These are phyloP conservation scores for Rubia tinctorum DNA, from an alignment of 305 asterid species.

Conservation along the genomic window DNA sequence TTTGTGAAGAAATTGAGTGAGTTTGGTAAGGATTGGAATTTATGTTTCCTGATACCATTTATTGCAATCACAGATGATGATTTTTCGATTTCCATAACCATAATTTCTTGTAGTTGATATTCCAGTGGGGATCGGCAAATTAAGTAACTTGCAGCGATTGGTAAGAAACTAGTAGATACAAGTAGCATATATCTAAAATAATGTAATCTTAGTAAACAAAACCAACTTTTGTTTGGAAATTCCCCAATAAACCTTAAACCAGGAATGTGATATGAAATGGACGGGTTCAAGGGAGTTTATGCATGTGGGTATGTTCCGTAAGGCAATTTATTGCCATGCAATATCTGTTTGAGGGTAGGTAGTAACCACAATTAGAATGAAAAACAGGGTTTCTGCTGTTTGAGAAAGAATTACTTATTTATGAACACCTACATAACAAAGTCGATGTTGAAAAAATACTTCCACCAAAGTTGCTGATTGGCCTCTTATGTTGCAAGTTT, in stretches of 20 bases:
- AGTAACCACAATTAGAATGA: background rate
- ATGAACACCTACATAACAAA: background rate
- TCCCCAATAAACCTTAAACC: background rate
- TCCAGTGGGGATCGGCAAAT: constrained; percentile 73
- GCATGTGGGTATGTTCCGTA: background rate
- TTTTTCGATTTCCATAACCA: too few species aligned
- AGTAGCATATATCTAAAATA: background rate
- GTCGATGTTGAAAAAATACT: background rate
- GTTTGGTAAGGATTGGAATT: too few species aligned
- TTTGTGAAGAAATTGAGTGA: too few species aligned
- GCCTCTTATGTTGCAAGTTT: background rate
- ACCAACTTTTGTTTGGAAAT: background rate
- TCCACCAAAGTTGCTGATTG: background rate
- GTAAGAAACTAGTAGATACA: constrained; percentile 40
- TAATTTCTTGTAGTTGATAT: constrained; percentile 69
- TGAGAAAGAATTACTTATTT: background rate
- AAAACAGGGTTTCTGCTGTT: background rate
- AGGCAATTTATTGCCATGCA: background rate
- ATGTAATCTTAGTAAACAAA: background rate
- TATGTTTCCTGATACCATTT: too few species aligned
- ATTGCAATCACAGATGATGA: too few species aligned
- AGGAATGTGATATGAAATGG: background rate
- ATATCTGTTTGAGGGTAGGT: background rate
- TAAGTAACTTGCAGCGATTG: constrained; percentile 89
- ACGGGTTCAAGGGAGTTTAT: background rate